Base-by-base conservation (phyloP, 352 stramenopile genomes). In the Aphanomyces cochlioides region DNA sequence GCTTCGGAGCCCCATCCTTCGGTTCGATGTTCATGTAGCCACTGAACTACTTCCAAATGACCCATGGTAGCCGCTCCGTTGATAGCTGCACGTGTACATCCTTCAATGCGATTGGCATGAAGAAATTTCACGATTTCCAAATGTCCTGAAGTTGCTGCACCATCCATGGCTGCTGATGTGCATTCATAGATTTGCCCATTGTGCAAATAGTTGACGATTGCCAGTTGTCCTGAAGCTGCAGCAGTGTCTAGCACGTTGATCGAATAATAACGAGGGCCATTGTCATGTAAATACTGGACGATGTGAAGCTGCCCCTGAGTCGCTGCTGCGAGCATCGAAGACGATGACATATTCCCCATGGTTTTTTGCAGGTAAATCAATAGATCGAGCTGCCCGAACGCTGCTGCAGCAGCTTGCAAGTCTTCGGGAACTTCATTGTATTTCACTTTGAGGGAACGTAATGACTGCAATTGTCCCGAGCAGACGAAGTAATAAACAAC, bases 111-210 rank as follows among this genome's bases (percentile, higher is more conserved):
- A 63, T 69, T 12, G 7, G 8, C 45, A 19, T 69, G 47, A 0
- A 69, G 17, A 45, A 47, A 69, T n/a, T 66, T 64, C 6, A 69
- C 63, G 3, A 69, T 40, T 10, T 61, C 8, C 41, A 69, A 12
- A 40, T 58, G 47, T 28, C 63, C 63, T 39, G 48, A 54, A 5
- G 39, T 41, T 17, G 58, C 58, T 7, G 63, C 63, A 34, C 47
- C 12, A 28, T 69, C 63, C 63, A 69, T 69, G 3, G 63, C 63
- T 8, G 21, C 19, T 28, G 47, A 28, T 28, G 63, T 69, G 47
- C 63, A 69, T 4, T 47, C 63, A 60, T 69, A 43, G 8, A 19
- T 17, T 15, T 40, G 47, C 0, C 38, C 37, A 0, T 6, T 15
- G 36, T 61, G 50, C 17, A 69, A 61, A 3, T 36, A 66, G 1